These are phyloP conservation scores for Thalassiosira oceanica DNA, from an alignment of 352 stramenopile species.

Conservation along the genomic window DNA sequence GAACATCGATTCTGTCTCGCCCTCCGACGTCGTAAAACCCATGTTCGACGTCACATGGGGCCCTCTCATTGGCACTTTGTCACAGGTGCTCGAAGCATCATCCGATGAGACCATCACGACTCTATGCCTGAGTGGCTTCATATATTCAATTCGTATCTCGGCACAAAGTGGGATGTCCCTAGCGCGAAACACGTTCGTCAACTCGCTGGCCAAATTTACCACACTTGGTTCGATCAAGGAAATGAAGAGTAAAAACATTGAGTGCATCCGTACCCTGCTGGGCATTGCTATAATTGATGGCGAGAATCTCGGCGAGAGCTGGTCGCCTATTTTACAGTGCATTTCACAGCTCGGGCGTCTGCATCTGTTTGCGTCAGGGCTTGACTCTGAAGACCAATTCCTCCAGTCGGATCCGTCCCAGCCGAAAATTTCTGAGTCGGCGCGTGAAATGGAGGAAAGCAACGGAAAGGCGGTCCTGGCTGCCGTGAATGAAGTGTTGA, in stretches of 20 bases:
- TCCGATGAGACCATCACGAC: slow-evolving; percentile 90
- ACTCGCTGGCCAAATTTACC: slow-evolving; percentile 94
- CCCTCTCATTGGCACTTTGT: slow-evolving; percentile 93
- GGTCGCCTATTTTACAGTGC: slow-evolving; percentile 92
- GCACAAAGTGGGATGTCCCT: slow-evolving; percentile 87
- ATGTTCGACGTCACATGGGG: slow-evolving; percentile 99
- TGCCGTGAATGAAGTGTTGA: slow-evolving; percentile 78
- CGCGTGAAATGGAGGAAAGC: slow-evolving; percentile 70
- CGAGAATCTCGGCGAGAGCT: slow-evolving; percentile 95
- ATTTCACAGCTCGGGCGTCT: slow-evolving; percentile 97
- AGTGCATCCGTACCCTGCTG: slow-evolving; percentile 95
- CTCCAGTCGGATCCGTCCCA: slow-evolving; percentile 61
- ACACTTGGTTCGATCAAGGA: slow-evolving; percentile 91
- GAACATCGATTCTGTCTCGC: slow-evolving; percentile 59
- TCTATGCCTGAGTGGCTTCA: slow-evolving; percentile 93
- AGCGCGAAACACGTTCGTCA: slow-evolving; percentile 94
- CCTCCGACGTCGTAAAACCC: slow-evolving; percentile 81
- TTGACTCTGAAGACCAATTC: slow-evolving; percentile 85
- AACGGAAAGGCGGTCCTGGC: slow-evolving; percentile 77
- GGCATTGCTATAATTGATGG: slow-evolving; percentile 95
- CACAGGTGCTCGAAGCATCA: slow-evolving; percentile 93
- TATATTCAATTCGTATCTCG: slow-evolving; percentile 91
- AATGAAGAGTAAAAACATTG: slow-evolving; percentile 96
- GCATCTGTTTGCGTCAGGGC: slow-evolving; percentile 92
- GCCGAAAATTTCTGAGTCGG: slow-evolving; percentile 46